A percentile compares a stretch with the other conserved stretches of the same genome.
Conservation (phyloP, 441 rosid species). For the Pelargonium cotyledonis region DNA sequence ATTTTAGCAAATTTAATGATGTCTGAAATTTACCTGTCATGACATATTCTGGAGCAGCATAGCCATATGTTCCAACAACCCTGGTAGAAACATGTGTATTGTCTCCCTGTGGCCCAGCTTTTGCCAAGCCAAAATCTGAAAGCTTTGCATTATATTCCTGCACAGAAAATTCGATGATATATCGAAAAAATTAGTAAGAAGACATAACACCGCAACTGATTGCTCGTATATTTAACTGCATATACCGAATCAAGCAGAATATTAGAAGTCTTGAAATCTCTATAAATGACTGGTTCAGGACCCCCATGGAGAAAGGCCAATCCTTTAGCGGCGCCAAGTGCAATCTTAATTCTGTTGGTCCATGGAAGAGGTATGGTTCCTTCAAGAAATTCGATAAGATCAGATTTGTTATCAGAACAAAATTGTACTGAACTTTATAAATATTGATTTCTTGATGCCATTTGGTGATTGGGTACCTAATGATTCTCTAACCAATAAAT, state of each 20-base stretch:
- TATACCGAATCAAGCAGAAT: slow-evolving; percentile 46
- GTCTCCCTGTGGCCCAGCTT: slow-evolving; percentile 50
- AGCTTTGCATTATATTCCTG: slow-evolving; percentile 50
- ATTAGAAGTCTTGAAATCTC: slow-evolving; percentile 53
- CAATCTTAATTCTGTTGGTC: slow-evolving; percentile 43
- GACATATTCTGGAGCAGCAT: slow-evolving; percentile 51
- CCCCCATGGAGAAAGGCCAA: slow-evolving; percentile 52
- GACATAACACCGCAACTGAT: background rate
- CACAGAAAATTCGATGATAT: background rate
- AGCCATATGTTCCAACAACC: slow-evolving; percentile 51
- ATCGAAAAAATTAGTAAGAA: background rate
- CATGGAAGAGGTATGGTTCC: slow-evolving; percentile 58
- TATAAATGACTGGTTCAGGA: slow-evolving; percentile 42
- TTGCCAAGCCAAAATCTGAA: slow-evolving; percentile 50
- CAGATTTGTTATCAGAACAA: slow-evolving; percentile 12
- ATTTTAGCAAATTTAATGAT: too few species aligned
- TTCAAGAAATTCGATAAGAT: slow-evolving; percentile 25
- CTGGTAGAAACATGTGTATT: slow-evolving; percentile 51
- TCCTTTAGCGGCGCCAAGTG: slow-evolving; percentile 48
- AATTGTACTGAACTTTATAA: background rate
- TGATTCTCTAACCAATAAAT: background rate
- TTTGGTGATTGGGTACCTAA: background rate
- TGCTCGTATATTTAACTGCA: background rate
- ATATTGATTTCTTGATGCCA: too few species aligned
- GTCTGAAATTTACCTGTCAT: slow-evolving; percentile 35